These are phyloP conservation scores for Trichoderma arundinaceum DNA, from an alignment of 2,329 filamentous ascomycete species.

Conservation along the genomic window DNA sequence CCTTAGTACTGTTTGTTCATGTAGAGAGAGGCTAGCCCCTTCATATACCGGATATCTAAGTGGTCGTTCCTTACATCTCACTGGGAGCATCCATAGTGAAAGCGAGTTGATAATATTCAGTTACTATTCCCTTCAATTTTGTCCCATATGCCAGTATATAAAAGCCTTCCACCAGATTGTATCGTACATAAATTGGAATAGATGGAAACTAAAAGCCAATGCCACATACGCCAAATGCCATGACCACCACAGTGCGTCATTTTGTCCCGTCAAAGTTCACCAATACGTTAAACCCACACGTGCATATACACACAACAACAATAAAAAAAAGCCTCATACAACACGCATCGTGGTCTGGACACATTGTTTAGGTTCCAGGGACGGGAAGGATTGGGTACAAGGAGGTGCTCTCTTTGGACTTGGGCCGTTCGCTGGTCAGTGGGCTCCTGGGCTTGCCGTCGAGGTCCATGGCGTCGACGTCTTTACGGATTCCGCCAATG, in stretches of 20 bases:
- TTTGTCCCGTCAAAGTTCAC: neutral
- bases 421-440: slow-evolving; percentile 36
- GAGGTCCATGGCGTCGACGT: slow-evolving; percentile 47
- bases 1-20: neutral
- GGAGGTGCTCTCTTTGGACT: slow-evolving; percentile 43
- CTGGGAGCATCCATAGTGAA: neutral
- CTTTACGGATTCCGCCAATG: slow-evolving; percentile 32
- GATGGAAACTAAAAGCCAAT: slow-evolving; percentile 1
- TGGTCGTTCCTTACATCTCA: neutral
- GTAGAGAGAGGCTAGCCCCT: too few relatives aligned
- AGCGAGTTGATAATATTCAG: neutral
- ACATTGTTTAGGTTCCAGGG: slow-evolving; percentile 42
- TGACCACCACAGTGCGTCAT: slow-evolving; percentile 19
- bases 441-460: slow-evolving; percentile 44
- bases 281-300: neutral
- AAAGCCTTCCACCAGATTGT: neutral
- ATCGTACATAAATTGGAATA: slow-evolving; percentile 20
- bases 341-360: neutral
- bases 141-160: neutral
- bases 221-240: slow-evolving; percentile 23
- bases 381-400: slow-evolving; percentile 51
- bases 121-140: slow-evolving; percentile 1
- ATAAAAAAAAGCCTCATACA: neutral
- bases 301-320: neutral
- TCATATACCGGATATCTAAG: neutral